Evolutionary conservation across 345 rosid genomes (phyloP).

Genomic region (Eucalyptus pauciflora): DNA sequence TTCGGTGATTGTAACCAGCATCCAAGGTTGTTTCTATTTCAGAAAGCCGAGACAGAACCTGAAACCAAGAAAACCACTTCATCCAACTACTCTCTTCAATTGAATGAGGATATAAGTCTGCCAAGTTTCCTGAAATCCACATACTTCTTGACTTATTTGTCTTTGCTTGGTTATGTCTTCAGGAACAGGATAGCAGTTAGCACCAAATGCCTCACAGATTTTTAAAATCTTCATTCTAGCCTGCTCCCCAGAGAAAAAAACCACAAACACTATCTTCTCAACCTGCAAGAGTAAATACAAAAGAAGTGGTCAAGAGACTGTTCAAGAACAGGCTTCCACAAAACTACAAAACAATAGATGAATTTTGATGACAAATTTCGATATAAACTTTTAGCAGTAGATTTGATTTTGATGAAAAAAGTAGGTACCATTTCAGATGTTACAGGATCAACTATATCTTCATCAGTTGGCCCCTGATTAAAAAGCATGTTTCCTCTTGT

Average conservation of each 20-base stretch:
- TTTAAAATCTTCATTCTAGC: slow-evolving; percentile 74
- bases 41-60: slow-evolving; percentile 85
- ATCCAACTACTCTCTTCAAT: neutral
- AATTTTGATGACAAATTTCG: neutral
- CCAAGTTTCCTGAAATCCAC: neutral
- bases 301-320: neutral
- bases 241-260: slow-evolving; percentile 98
- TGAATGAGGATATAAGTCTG: neutral
- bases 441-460: slow-evolving; percentile 86
- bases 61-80: slow-evolving; percentile 9
- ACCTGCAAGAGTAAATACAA: slow-evolving; percentile 34
- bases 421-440: slow-evolving; percentile 59
- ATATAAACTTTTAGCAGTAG: neutral
- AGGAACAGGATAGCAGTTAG: slow-evolving; percentile 91
- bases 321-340: neutral
- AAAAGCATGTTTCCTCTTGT: slow-evolving; percentile 99
- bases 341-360: neutral
- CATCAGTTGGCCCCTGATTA: slow-evolving; percentile 78
- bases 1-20: slow-evolving; percentile 78
- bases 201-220: slow-evolving; percentile 97
- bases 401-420: neutral
- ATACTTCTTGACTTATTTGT: slow-evolving; percentile 85
- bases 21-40: slow-evolving; percentile 88
- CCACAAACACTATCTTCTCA: slow-evolving; percentile 79
- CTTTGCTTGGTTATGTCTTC: slow-evolving; percentile 81